These are phyloP conservation scores for Cryptococcus sp. DNA, from an alignment of 1,284 basidiomycete species.

Conservation along the genomic window DNA sequence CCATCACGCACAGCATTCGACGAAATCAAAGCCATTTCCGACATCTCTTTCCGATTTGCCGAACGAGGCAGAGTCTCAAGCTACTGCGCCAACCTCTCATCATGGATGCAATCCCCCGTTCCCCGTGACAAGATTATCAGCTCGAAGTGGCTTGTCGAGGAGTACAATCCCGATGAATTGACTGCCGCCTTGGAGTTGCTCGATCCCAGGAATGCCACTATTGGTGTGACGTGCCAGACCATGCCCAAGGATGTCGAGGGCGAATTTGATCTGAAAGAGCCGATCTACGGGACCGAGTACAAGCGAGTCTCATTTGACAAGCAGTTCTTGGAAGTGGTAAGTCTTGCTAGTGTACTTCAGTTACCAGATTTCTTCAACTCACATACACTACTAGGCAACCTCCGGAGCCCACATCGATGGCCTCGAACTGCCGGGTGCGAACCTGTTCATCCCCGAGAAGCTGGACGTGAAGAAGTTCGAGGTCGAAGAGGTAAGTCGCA, in stretches of 20 bases:
- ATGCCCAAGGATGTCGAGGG: constrained; percentile 62
- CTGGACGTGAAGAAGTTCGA: constrained; percentile 76
- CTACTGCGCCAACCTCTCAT: constrained; percentile 77
- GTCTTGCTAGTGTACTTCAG: not conserved
- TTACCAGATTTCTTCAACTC: constrained; percentile 9
- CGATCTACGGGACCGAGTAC: constrained; percentile 82
- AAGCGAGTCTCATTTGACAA: constrained; percentile 67
- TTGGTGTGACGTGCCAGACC: constrained; percentile 55
- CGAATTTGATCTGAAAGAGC: constrained; percentile 72
- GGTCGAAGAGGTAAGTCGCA: constrained; percentile 60
- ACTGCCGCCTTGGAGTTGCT: constrained; percentile 66
- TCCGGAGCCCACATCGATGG: constrained; percentile 65
- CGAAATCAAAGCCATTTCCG: constrained; percentile 74
- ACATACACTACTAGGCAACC: constrained; percentile 59
- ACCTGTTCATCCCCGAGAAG: constrained; percentile 87
- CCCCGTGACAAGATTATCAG: constrained; percentile 78
- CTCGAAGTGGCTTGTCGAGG: constrained; percentile 71
- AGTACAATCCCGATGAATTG: constrained; percentile 74
- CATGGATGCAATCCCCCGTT: constrained; percentile 66
- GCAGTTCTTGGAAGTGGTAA: constrained; percentile 66
- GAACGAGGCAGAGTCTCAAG: constrained; percentile 79
- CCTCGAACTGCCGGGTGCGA: constrained; percentile 77
- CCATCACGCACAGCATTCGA: constrained; percentile 75
- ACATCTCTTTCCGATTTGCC: constrained; percentile 81
- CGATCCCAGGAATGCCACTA: constrained; percentile 61